phyloP scores from a whole-genome alignment of 164 flowering plant species.

The Saururus chinensis region DNA sequence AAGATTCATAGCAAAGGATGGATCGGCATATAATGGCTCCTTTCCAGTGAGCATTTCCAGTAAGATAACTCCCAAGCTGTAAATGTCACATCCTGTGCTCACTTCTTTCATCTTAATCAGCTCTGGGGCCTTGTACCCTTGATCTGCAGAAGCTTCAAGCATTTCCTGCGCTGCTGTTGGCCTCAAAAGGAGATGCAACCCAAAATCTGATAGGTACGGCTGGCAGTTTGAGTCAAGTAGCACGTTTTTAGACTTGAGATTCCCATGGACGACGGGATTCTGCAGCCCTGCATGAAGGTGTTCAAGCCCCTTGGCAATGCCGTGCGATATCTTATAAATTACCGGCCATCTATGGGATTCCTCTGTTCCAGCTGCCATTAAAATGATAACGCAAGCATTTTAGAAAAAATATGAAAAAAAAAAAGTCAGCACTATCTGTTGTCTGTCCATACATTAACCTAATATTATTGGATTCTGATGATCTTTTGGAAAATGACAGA shows the following conservation, averaged over 20 bases:
- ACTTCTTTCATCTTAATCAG: conserved; percentile 89
- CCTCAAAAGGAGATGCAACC: conserved; percentile 63
- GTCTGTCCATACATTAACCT: not conserved
- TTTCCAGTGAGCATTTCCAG: conserved; percentile 76
- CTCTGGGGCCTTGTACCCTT: conserved; percentile 96
- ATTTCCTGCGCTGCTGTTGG: conserved; percentile 62
- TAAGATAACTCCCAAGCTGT: conserved; percentile 79
- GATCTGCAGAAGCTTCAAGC: conserved; percentile 59
- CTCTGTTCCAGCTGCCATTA: conserved; percentile 32
- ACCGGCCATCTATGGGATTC: conserved; percentile 56
- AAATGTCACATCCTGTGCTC: conserved; percentile 54
- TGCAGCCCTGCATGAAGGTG: conserved; percentile 63
- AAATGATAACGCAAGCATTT: conserved; percentile 3
- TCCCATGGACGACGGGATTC: conserved; percentile 73
- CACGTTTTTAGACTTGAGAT: conserved; percentile 79
- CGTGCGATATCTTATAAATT: conserved; percentile 51
- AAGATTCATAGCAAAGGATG: conserved; percentile 40
- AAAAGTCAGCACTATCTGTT: not conserved
- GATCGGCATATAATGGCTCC: conserved; percentile 42
- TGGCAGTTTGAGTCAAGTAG: conserved; percentile 41
- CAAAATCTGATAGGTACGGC: conserved; percentile 65
- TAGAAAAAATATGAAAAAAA: not conserved
- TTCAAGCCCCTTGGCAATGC: conserved; percentile 63
- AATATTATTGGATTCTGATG: not conserved
- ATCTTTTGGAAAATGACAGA: not conserved